Evolutionary conservation across 306 rosid species (phyloP).

Genomic region (Cicer arietinum): DNA sequence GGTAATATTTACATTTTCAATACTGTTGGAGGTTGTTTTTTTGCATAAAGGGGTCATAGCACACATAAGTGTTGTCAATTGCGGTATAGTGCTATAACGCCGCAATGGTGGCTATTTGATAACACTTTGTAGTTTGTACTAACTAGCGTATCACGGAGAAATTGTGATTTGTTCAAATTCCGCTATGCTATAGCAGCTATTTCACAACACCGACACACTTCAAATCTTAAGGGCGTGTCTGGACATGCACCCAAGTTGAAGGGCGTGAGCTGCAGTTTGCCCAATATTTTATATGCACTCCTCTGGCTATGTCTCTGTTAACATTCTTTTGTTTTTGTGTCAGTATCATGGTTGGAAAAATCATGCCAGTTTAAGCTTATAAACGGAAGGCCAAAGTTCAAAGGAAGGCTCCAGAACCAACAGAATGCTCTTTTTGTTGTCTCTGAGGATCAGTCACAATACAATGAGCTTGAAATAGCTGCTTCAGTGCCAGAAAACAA

Average conservation of each 20-base stretch:
- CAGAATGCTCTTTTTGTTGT: constrained; percentile 60
- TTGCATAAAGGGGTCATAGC: constrained; percentile 12
- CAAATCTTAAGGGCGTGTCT: constrained; percentile 19
- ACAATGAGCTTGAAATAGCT: constrained; percentile 53
- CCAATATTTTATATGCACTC: constrained; percentile 17
- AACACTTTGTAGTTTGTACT: too few species aligned
- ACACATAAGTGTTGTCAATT: background rate
- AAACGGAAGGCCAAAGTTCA: constrained; percentile 52
- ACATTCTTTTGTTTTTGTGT: constrained; percentile 38
- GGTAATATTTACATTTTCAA: background rate
- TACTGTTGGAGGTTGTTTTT: constrained; percentile 16
- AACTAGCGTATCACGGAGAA: too few species aligned
- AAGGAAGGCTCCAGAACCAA: constrained; percentile 54
- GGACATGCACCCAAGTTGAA: constrained; percentile 11
- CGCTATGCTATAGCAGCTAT: too few species aligned
- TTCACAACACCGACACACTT: background rate
- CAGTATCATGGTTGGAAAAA: constrained; percentile 51
- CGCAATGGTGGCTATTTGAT: too few species aligned
- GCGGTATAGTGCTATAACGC: too few species aligned
- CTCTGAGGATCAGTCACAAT: constrained; percentile 69
- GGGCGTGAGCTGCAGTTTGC: constrained; percentile 7
- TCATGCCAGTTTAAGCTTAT: constrained; percentile 55
- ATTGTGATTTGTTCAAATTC: too few species aligned
- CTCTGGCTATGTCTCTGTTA: constrained; percentile 42
- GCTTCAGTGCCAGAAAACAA: constrained; percentile 55